These are phyloP conservation scores for Emergomyces orientalis DNA, from an alignment of 2,329 filamentous ascomycete species.

Conservation along the genomic window DNA sequence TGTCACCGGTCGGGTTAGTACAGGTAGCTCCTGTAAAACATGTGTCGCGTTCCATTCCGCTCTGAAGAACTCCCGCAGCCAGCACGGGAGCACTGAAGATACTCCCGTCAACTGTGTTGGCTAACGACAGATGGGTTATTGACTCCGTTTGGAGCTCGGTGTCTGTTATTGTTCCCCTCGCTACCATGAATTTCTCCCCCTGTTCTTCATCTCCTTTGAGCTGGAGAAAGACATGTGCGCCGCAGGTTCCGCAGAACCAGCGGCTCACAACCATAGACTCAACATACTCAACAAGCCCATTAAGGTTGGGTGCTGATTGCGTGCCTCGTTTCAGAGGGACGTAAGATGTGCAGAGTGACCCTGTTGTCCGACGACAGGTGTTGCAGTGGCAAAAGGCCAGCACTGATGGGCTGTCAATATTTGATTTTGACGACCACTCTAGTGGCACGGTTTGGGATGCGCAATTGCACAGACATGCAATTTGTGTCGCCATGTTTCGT, in stretches of 20 bases:
- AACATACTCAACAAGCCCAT: constrained; percentile 35
- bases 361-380: constrained; percentile 42
- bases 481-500: constrained; percentile 11
- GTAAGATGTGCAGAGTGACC: constrained; percentile 40
- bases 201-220: constrained; percentile 9
- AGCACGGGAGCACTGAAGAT: background rate
- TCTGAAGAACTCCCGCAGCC: constrained; percentile 8
- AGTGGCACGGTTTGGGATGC: constrained; percentile 21
- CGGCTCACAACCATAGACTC: constrained; percentile 36
- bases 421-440: constrained; percentile 10
- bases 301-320: constrained; percentile 24
- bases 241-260: constrained; percentile 45
- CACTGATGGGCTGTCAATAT: constrained; percentile 13
- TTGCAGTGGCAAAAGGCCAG: constrained; percentile 45
- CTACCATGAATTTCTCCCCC: constrained; percentile 24
- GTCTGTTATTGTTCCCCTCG: constrained; percentile 25
- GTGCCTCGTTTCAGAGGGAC: constrained; percentile 28
- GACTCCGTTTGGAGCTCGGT: constrained; percentile 16
- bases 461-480: constrained; percentile 26
- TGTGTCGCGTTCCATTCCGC: background rate
- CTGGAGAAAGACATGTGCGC: constrained; percentile 35
- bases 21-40: background rate
- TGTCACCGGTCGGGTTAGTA: background rate
- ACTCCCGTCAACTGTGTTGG: constrained; percentile 25
- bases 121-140: constrained; percentile 23